Conservation (phyloP, 1,284 basidiomycete species). For the Fomitopsis betulina region DNA sequence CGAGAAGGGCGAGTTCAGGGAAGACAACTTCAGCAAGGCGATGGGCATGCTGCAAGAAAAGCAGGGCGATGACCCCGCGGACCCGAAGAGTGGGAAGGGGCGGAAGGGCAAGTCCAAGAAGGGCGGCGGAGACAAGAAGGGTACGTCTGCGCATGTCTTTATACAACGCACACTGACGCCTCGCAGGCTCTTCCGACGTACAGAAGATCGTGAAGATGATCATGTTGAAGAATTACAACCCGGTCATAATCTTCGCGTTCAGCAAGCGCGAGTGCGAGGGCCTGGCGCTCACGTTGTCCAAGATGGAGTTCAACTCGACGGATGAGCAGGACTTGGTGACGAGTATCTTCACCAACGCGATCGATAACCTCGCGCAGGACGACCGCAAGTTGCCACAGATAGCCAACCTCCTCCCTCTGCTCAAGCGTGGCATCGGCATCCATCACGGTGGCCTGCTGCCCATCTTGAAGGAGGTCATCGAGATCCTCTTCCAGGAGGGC, state of each 20-base stretch:
- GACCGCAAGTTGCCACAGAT: constrained; percentile 95
- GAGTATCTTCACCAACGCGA: constrained; percentile 94
- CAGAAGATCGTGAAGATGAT: constrained; percentile 99
- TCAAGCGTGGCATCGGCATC: constrained; percentile 96
- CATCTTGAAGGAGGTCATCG: constrained; percentile 98
- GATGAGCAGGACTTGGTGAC: constrained; percentile 90
- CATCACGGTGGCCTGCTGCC: constrained; percentile 98
- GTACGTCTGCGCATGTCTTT: constrained; percentile 33
- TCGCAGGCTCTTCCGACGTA: constrained; percentile 84
- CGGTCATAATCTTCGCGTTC: constrained; percentile 98
- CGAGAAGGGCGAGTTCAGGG: constrained; percentile 93
- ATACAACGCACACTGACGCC: constrained; percentile 1
- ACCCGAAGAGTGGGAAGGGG: constrained; percentile 76
- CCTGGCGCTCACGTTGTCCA: constrained; percentile 88
- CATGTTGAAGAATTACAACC: constrained; percentile 97
- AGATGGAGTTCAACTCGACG: constrained; percentile 93
- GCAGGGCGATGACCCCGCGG: constrained; percentile 92
- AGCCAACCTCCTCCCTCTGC: constrained; percentile 85
- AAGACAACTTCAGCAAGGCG: constrained; percentile 97
- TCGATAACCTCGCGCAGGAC: constrained; percentile 83
- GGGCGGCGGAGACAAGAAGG: constrained; percentile 89
- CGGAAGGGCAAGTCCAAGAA: constrained; percentile 89
- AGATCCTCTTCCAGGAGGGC: constrained; percentile 99
- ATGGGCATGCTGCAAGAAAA: constrained; percentile 90
- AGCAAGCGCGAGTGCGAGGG: constrained; percentile 98